A percentile compares a stretch with the other conserved stretches of the same genome.
These are phyloP conservation scores for Coelastrella sp. DNA, from an alignment of 139 green algal genomes.

Conservation along the genomic window DNA sequence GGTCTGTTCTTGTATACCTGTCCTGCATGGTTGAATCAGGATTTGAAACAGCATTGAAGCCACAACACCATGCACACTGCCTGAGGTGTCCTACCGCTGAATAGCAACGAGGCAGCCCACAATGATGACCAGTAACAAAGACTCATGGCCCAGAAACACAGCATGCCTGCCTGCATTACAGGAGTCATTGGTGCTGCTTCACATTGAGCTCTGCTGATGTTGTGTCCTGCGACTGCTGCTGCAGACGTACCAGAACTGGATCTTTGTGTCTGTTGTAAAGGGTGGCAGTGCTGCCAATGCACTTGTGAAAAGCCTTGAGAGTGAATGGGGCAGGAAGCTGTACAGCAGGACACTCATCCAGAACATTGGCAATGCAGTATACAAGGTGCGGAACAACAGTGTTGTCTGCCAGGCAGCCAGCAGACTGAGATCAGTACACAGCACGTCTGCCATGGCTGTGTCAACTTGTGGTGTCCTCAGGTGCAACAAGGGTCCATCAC, in stretches of 20 bases:
- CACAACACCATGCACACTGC: too few relatives aligned
- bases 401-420: not conserved
- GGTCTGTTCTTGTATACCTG: too few relatives aligned
- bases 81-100: too few relatives aligned
- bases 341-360: slow-evolving; percentile 68
- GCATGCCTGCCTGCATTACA: not conserved
- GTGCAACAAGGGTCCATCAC: too few relatives aligned
- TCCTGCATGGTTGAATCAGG: too few relatives aligned
- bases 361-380: slow-evolving; percentile 71
- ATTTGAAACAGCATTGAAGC: too few relatives aligned
- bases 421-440: too few relatives aligned
- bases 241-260: slow-evolving; percentile 61
- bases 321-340: slow-evolving; percentile 63
- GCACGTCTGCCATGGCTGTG: too few relatives aligned
- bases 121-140: not conserved
- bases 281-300: slow-evolving; percentile 70
- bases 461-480: too few relatives aligned
- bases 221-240: slow-evolving; percentile 5
- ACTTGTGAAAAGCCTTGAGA: slow-evolving; percentile 71
- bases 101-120: not conserved
- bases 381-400: slow-evolving; percentile 59
- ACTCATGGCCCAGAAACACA: not conserved
- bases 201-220: not conserved
- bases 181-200: not conserved
- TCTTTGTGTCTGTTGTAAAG: slow-evolving; percentile 77